Base-by-base conservation (phyloP, 345 rosid species). In the Geranium rotundifolium region DNA sequence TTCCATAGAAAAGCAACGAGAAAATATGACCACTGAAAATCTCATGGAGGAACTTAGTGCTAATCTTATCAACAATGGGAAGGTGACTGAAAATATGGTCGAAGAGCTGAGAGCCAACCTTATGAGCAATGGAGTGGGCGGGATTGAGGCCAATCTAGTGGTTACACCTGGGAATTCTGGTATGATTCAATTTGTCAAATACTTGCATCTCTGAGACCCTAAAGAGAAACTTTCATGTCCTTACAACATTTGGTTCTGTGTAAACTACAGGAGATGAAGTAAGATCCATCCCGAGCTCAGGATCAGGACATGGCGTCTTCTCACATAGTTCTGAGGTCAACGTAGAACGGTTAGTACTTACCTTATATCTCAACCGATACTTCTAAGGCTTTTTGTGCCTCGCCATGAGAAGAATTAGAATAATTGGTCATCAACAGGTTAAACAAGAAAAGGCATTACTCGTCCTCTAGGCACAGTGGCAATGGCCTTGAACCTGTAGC, bases 251-350 rank as follows among this genome's bases (percentile, higher is more conserved):
- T 69, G 4, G 52, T 54, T 70, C 14, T 14, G 41, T 57, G 60
- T 39, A 63, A 73, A 66, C 64, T 67, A 6, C 79, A 80, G 88
- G 77, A 75, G 89, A 82, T 62, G 87, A 77, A 2, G 68, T 67
- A 68, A 81, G 87, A 80, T 85, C 81, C 69, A 75, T 79, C 50
- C 82, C 85, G 31, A 85, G 95, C 74, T 84, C 88, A 52, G 85
- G 76, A 65, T 84, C 95, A n/a, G 91, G 84, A 64, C 78, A 79
- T 55, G 82, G 76, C 59, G 54, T 66, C 54, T 65, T 57, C 18
- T 54, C 72, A 23, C 65, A 69, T 54, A 65, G 56, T 63, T 69
- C 65, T 15, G 81, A 75, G 52, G 65, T 65, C 69, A 75, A 64
- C 61, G 65, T 79, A 19, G 77, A 67, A 70, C 23, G 81, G 86